Evolutionary conservation across 83 land plant species (phyloP).

Genomic region (Diphasiastrum complanatum): DNA sequence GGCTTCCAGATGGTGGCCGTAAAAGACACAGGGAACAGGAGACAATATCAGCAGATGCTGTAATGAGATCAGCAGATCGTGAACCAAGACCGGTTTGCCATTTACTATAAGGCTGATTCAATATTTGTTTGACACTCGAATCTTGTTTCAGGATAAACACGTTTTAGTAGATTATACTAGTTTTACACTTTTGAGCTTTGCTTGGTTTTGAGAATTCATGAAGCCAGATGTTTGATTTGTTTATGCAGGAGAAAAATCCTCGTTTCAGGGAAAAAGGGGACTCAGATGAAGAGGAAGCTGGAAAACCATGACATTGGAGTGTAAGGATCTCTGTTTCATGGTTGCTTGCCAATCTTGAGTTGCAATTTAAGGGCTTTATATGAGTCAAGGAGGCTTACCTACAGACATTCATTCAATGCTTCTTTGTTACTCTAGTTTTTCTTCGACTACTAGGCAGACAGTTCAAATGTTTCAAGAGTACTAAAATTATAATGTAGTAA

Average conservation of each 20-base stretch:
- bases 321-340: too few relatives aligned
- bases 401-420: too few relatives aligned
- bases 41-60: slow-evolving; percentile 41
- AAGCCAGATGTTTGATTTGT: neutral
- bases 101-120: neutral
- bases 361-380: too few relatives aligned
- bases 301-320: too few relatives aligned
- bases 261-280: slow-evolving; percentile 89
- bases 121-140: neutral
- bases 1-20: slow-evolving; percentile 39
- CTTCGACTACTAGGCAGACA: too few relatives aligned
- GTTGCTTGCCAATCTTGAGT: too few relatives aligned
- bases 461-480: too few relatives aligned
- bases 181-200: neutral
- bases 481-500: too few relatives aligned
- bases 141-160: neutral
- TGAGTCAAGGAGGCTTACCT: too few relatives aligned
- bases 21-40: slow-evolving; percentile 83
- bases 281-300: slow-evolving; percentile 79
- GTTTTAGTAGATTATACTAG: too few relatives aligned
- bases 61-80: slow-evolving; percentile 45
- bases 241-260: slow-evolving; percentile 84
- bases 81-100: slow-evolving; percentile 59
- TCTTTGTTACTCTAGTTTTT: too few relatives aligned
- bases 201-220: neutral